These are phyloP conservation scores for Lecanicillium sp. DNA, from an alignment of 2,329 filamentous ascomycete species.

Conservation along the genomic window DNA sequence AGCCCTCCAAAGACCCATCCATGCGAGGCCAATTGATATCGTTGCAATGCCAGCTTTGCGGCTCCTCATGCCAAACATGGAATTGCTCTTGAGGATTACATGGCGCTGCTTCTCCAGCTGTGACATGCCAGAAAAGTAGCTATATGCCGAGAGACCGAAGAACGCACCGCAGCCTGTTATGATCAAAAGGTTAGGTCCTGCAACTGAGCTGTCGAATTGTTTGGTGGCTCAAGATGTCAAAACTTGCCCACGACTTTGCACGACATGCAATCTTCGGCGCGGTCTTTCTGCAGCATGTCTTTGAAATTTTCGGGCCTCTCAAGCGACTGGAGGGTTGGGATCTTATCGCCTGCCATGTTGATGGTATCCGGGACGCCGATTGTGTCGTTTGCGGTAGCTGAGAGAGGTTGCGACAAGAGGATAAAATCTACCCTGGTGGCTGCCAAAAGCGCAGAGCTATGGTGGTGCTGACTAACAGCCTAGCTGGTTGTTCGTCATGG, in stretches of 20 bases:
- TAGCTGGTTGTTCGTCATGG: neutral
- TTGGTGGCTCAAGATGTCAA: constrained; percentile 8
- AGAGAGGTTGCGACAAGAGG: neutral
- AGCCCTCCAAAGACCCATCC: constrained; percentile 63
- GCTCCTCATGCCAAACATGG: constrained; percentile 65
- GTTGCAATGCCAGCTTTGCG: constrained; percentile 58
- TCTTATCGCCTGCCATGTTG: constrained; percentile 26
- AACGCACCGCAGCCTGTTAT: constrained; percentile 64
- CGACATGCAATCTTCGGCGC: constrained; percentile 58
- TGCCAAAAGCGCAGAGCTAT: no score
- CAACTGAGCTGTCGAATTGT: no score
- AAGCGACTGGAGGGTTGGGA: constrained; percentile 43
- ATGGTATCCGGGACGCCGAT: neutral
- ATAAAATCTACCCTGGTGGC: neutral
- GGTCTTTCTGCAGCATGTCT: constrained; percentile 47
- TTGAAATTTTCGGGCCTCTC: constrained; percentile 56
- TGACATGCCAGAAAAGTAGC: constrained; percentile 65
- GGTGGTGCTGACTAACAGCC: no score
- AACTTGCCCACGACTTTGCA: constrained; percentile 63
- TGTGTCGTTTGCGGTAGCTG: neutral
- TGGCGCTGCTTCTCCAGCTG: constrained; percentile 61
- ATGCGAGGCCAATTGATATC: constrained; percentile 60
- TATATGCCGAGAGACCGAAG: constrained; percentile 67
- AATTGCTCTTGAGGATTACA: constrained; percentile 60
- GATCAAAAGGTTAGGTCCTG: neutral